Conservation (phyloP, 106 monocot species). For the Platanthera zijinensis region DNA sequence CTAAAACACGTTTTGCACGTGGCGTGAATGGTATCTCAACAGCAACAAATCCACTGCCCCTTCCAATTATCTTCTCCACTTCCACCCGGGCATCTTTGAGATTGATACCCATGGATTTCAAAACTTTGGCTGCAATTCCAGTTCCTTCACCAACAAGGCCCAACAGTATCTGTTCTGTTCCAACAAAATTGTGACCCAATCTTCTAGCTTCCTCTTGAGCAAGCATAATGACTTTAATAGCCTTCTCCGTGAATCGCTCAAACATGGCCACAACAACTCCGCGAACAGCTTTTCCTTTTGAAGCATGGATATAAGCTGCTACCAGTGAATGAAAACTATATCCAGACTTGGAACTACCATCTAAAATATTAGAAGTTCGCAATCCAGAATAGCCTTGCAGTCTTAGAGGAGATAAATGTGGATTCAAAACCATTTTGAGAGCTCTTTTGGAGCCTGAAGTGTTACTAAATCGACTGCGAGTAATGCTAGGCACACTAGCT, state of each 20-base stretch:
- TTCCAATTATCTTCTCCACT: constrained; percentile 72
- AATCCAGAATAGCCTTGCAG: constrained; percentile 34
- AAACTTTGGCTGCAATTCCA: constrained; percentile 68
- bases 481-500: constrained; percentile 15
- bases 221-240: constrained; percentile 82
- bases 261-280: constrained; percentile 54
- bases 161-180: constrained; percentile 64
- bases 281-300: constrained; percentile 25
- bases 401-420: constrained; percentile 12
- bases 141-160: constrained; percentile 76
- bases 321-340: constrained; percentile 33
- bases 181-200: constrained; percentile 71
- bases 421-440: constrained; percentile 19
- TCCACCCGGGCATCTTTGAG: constrained; percentile 81
- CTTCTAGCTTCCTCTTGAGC: constrained; percentile 74
- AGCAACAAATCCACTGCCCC: constrained; percentile 74
- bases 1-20: constrained; percentile 70
- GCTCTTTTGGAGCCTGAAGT: constrained; percentile 17
- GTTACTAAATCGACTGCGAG: constrained; percentile 9
- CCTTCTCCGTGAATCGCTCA: constrained; percentile 76
- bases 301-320: constrained; percentile 26
- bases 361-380: constrained; percentile 23
- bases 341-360: constrained; percentile 14
- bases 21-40: constrained; percentile 78
- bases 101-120: constrained; percentile 82